Percentiles rank a stretch among this genome's conserved stretches.
These are phyloP conservation scores for Lactarius psammicola DNA, from an alignment of 768 basidiomycete genomes.

Conservation along the genomic window DNA sequence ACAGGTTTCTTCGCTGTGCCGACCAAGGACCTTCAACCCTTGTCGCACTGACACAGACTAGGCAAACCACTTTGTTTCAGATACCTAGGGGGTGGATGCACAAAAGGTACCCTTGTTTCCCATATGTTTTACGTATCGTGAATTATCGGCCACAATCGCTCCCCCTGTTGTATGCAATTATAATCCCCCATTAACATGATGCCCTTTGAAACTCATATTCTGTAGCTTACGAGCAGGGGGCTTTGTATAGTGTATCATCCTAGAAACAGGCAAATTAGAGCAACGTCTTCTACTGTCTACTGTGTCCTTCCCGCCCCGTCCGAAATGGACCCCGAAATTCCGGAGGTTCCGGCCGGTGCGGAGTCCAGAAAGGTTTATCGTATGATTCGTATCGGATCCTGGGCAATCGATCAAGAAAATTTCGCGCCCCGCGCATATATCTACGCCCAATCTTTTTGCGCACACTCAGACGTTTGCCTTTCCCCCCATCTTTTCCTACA, in stretches of 20 bases:
- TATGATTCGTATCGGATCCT: constrained; percentile 29
- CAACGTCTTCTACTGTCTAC: neutral
- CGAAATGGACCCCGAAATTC: neutral
- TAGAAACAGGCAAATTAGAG: neutral
- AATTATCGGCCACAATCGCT: constrained; percentile 8
- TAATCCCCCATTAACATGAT: constrained; percentile 5
- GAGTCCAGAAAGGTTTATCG: constrained; percentile 26
- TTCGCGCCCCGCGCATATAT: constrained; percentile 33
- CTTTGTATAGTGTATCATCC: constrained; percentile 15
- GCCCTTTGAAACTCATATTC: constrained; percentile 10
- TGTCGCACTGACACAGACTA: constrained; percentile 5
- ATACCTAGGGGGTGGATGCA: constrained; percentile 17
- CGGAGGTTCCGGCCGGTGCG: constrained; percentile 23
- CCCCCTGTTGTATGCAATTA: constrained; percentile 16
- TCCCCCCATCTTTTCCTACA: constrained; percentile 44
- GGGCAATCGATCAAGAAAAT: constrained; percentile 30
- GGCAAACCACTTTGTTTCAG: constrained; percentile 6
- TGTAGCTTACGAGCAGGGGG: constrained; percentile 9
- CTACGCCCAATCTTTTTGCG: constrained; percentile 35
- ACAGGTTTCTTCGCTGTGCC: constrained; percentile 7
- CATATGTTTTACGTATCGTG: constrained; percentile 16
- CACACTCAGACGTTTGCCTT: constrained; percentile 33
- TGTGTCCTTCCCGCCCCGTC: neutral
- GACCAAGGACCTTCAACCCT: constrained; percentile 7
- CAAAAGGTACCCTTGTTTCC: constrained; percentile 1